These are phyloP conservation scores for Kwoniella shivajii DNA, from an alignment of 1,284 basidiomycete genomes.

Conservation along the genomic window DNA sequence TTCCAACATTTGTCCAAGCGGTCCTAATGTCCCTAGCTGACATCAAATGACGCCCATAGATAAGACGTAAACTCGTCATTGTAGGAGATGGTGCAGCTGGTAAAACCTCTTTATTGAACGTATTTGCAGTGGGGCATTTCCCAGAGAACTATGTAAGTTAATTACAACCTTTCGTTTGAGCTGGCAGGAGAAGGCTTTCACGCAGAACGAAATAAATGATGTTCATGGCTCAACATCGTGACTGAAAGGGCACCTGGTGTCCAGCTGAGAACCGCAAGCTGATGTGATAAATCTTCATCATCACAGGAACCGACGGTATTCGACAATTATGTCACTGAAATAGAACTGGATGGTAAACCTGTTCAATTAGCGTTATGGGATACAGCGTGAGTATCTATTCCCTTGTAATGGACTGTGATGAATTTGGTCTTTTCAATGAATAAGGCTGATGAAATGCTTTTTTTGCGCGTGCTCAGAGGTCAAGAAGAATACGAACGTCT, in stretches of 20 bases:
- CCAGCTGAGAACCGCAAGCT: neutral
- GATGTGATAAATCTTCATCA: neutral
- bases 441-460: neutral
- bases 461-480: conserved; percentile 60
- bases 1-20: too few species aligned
- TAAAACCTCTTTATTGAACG: conserved; percentile 58
- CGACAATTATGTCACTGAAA: conserved; percentile 98
- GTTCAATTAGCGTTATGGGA: conserved; percentile 96
- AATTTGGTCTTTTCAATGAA: neutral
- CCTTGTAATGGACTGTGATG: too few species aligned
- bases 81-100: conserved; percentile 80
- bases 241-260: too few species aligned
- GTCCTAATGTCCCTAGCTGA: neutral
- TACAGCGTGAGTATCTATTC: conserved; percentile 81
- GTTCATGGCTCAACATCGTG: neutral
- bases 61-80: conserved; percentile 61
- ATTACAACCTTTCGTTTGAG: neutral
- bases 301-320: conserved; percentile 71
- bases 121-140: conserved; percentile 92
- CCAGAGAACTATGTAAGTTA: conserved; percentile 83
- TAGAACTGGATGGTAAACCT: conserved; percentile 93
- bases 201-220: neutral
- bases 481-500: conserved; percentile 98
- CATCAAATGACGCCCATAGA: conserved; percentile 19
- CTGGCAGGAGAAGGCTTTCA: too few species aligned